Evolutionary conservation across 768 basidiomycete genomes (phyloP), one percentile per base, ranked within the genome.

Genomic region (Podaxis mareebaensis): DNA sequence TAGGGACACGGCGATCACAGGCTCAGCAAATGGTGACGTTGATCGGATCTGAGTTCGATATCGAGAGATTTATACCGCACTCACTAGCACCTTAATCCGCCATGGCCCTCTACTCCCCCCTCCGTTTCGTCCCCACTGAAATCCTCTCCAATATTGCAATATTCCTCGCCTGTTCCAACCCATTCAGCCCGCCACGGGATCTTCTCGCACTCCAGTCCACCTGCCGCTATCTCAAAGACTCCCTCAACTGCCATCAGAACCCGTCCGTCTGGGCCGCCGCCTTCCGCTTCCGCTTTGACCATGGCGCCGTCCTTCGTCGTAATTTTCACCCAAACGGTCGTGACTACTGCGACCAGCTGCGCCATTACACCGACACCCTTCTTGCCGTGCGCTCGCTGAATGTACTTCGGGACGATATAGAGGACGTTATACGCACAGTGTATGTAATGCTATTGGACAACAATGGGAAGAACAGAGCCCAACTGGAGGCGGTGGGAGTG

Each of bases 391-490:
- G 80, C 4, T 20, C 58, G 12, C 67, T 65, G 11, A 54, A 28
- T 26, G 30, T 53, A 20, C 39, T 39, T 11, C 36, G 6, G 17
- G 71, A 74, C 22, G 78, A 83, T 39, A 22, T 77, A 62, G 66
- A 71, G 12, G 67, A 73, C 0, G 68, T 74, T 39, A 30, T 57
- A 3, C 6, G 64, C 42, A 52, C 53, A 22, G 46, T 79, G 4
- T 84, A 81, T 57, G 67, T 88, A 48, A 82, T 91, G 79, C 71
- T 88, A 71, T 73, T 83, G 3, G 89, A 91, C 65, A 85, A 88
- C 73, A 89, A 91, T 72, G 88, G 87, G 38, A 81, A 80, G 70
- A 91, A 91, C 70, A 77, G 78, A 39, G 74, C 67, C 3, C 86
- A 86, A 72, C 82, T 91, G 53, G 76, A 82, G 61, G 76, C 73